Base-by-base conservation (phyloP, 164 flowering plant genomes). In the Chimonanthus salicifolius region DNA sequence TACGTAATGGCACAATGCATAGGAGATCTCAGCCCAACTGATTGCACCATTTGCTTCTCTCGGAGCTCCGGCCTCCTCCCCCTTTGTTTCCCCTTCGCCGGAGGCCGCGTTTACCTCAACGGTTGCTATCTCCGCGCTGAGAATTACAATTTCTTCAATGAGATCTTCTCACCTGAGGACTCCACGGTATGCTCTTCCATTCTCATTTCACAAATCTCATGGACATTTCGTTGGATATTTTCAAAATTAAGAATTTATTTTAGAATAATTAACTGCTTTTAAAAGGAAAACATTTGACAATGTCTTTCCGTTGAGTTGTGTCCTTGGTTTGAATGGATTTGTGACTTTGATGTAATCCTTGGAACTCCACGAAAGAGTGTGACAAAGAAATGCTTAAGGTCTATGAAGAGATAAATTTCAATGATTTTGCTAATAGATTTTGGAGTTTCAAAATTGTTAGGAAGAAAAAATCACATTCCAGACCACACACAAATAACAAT, bases 81-180 rank as follows among this genome's bases (percentile, higher is more conserved):
- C 13, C 45, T 45, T 3, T 67, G 75, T 11, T 73, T 73, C 18
- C 75, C 75, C 6, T 4, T 3, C 2, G 45, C 10, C 1, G 75
- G 75, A 5, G 71, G 75, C 15, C 65, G 71, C 7, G 20, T 73
- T n/a, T 67, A 63, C 64, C 49, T 73, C 2, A 71, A 73, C 33
- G 75, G 75, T 0, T 73, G 75, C 46, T 73, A 50, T 45, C 3
- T 73, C 68, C 43, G 71, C 44, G 70, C 46, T 3, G 75, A 73
- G 70, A 73, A 73, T 7, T 73, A 73, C 51, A 73, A 43, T 64
- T 73, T 73, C 70, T 51, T 48, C 71, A 10, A 50, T 16, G 71
- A 69, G 47, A 50, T 11, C 13, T 5, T 33, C 6, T 43, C 49
- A 5, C 6, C 43, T 2, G 18, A 10, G 3, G 68, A 46, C 45